Base-by-base conservation (phyloP, 2,329 filamentous ascomycete species). In the Diaporthe citri region DNA sequence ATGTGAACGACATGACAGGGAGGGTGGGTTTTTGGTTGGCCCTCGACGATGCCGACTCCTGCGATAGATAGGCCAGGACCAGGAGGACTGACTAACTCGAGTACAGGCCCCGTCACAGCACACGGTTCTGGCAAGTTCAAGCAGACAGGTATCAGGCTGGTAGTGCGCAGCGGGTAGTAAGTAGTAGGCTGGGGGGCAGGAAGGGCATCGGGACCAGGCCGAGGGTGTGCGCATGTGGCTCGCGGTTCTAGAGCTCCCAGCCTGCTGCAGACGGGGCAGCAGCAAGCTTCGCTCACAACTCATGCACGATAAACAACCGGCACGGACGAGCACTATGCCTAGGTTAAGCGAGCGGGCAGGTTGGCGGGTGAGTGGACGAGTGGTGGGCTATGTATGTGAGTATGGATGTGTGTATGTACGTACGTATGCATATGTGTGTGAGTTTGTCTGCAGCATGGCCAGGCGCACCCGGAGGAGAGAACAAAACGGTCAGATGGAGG, bases 221-320 rank as follows among this genome's bases (percentile, higher is more conserved):
- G 62, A 52, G 62, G 62, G 62, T 9, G 62, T 67, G 60, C 39
- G 39, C 39, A 41, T 43, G 17, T 51, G 60, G 62, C 43, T 67
- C 43, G 22, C 46, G 62, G 20, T 67, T 52, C 43, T 67, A 67
- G 62, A 67, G 62, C 60, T 51, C n/a, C 31, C 31, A n/a, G 62
- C 43, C 46, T 34, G 46, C 28, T 67, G 62, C 46, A 51, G 62
- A 67, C 22, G 62, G 62, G 31, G 62, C 62, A 55, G 7, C 48
- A n/a, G 41, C 64, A 69, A 69, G 64, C 64, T 41, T 69, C 64
- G 55, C 34, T 69, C 48, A 69, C 34, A 12, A 25, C 48, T 69
- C 64, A 69, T 69, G 64, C 64, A 55, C 64, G 64, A 69, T 55
- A 69, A 69, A 55, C 34, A 69, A 5, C 64, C 64, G 64, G 64